These are phyloP conservation scores for Lanzia echinophila DNA, from an alignment of 2,329 filamentous ascomycete genomes.

Conservation along the genomic window DNA sequence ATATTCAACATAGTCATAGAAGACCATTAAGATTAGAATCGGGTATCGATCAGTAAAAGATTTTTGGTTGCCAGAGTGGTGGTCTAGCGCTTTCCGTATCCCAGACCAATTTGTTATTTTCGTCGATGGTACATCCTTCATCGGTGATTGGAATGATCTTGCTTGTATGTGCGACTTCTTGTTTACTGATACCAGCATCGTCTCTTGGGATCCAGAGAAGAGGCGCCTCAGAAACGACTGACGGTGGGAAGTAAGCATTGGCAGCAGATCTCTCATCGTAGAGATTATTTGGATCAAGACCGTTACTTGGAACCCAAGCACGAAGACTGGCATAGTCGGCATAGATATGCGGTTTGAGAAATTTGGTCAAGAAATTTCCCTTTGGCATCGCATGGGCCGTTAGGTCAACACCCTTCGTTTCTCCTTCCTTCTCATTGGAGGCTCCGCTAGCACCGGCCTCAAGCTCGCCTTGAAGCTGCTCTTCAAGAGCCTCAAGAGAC, in stretches of 20 bases:
- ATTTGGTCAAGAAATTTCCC: conserved; percentile 56
- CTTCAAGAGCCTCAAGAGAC: conserved; percentile 55
- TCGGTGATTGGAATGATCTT: conserved; percentile 75
- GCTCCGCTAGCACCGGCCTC: conserved; percentile 15
- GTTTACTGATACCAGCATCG: conserved; percentile 62
- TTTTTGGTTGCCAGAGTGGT: no score
- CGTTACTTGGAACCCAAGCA: conserved; percentile 55
- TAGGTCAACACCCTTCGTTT: conserved; percentile 5
- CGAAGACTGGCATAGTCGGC: conserved; percentile 66
- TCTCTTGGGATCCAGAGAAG: conserved; percentile 84
- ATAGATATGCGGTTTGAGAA: conserved; percentile 72
- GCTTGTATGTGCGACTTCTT: conserved; percentile 68
- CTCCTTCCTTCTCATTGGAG: conserved; percentile 22
- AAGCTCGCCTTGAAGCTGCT: conserved; percentile 29
- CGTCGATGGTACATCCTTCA: conserved; percentile 63
- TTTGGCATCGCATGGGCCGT: conserved; percentile 37
- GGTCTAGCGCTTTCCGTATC: conserved; percentile 27
- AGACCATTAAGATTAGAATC: no score
- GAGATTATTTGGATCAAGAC: conserved; percentile 39
- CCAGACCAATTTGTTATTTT: conserved; percentile 61
- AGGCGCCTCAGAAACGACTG: conserved; percentile 54
- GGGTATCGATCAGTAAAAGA: no score
- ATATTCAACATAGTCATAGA: no score
- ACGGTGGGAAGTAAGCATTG: conserved; percentile 69
- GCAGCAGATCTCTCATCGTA: conserved; percentile 57